phyloP scores from a whole-genome alignment of 495 filamentous ascomycete genomes.

The Aspergillus carlsbadensis region DNA sequence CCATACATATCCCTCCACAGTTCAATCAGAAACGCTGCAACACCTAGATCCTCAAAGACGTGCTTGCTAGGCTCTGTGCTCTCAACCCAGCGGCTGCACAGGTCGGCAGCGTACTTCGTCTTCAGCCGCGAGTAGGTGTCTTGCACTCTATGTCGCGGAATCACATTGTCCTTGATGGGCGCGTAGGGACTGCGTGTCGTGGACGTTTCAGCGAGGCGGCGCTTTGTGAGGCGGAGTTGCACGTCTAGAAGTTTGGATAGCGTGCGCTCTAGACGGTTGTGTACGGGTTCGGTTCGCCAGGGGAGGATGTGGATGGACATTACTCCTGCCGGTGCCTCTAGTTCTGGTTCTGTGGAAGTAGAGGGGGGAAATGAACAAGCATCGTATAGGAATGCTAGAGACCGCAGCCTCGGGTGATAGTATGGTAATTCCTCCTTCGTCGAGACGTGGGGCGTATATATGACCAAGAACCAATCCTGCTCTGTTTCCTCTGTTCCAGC shows the following conservation, averaged over 20 bases:
- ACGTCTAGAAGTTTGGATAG: conserved; percentile 67
- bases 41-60: conserved; percentile 91
- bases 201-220: conserved; percentile 48
- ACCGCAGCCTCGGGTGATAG: conserved; percentile 77
- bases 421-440: conserved; percentile 66
- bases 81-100: conserved; percentile 77
- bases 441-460: conserved; percentile 74
- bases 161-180: conserved; percentile 64
- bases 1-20: conserved; percentile 86
- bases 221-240: conserved; percentile 74
- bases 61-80: conserved; percentile 85
- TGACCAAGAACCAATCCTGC: conserved; percentile 52
- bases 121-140: conserved; percentile 83
- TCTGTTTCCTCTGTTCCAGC: not conserved
- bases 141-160: conserved; percentile 72
- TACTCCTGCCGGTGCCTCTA: conserved; percentile 14
- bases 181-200: conserved; percentile 38
- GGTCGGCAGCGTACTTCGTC: conserved; percentile 62
- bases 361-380: conserved; percentile 31
- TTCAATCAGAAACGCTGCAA: conserved; percentile 91
- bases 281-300: conserved; percentile 27
- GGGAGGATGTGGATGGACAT: conserved; percentile 33
- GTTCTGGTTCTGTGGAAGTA: conserved; percentile 17
- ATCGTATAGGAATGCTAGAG: conserved; percentile 71
- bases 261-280: conserved; percentile 63